phyloP scores from a whole-genome alignment of 148 eudicot genomes.

The Mesembryanthemum crystallinum region DNA sequence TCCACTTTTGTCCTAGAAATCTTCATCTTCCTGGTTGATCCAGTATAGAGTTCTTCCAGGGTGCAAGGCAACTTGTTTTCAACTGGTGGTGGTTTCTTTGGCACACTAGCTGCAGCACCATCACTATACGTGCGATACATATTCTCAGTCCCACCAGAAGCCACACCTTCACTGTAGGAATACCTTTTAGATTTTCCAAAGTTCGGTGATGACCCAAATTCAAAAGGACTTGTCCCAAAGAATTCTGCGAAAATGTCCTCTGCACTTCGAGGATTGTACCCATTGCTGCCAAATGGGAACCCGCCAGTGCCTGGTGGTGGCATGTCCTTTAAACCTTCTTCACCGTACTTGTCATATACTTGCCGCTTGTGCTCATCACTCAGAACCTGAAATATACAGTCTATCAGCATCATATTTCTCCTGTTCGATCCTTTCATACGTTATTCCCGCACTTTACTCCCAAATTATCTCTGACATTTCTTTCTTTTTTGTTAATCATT shows the following conservation, averaged over 20 bases:
- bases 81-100: slow-evolving; percentile 74
- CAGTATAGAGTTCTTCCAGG: slow-evolving; percentile 73
- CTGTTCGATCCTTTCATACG: too few relatives aligned
- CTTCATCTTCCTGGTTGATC: slow-evolving; percentile 84
- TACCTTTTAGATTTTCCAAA: slow-evolving; percentile 48
- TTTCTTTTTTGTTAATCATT: too few relatives aligned
- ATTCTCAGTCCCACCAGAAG: slow-evolving; percentile 36
- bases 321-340: slow-evolving; percentile 77
- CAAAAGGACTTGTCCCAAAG: slow-evolving; percentile 84
- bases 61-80: slow-evolving; percentile 70
- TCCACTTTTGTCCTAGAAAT: slow-evolving; percentile 62
- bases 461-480: too few relatives aligned
- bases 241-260: slow-evolving; percentile 91
- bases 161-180: slow-evolving; percentile 42
- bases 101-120: slow-evolving; percentile 22
- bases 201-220: slow-evolving; percentile 50
- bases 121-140: slow-evolving; percentile 34
- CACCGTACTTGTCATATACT: slow-evolving; percentile 72
- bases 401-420: background rate
- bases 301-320: slow-evolving; percentile 45
- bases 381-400: slow-evolving; percentile 41
- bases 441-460: too few relatives aligned
- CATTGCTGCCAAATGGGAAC: slow-evolving; percentile 31
- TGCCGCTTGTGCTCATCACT: slow-evolving; percentile 68
- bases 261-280: slow-evolving; percentile 71